Conservation (phyloP, 441 rosid species). For the Pelargonium australe region DNA sequence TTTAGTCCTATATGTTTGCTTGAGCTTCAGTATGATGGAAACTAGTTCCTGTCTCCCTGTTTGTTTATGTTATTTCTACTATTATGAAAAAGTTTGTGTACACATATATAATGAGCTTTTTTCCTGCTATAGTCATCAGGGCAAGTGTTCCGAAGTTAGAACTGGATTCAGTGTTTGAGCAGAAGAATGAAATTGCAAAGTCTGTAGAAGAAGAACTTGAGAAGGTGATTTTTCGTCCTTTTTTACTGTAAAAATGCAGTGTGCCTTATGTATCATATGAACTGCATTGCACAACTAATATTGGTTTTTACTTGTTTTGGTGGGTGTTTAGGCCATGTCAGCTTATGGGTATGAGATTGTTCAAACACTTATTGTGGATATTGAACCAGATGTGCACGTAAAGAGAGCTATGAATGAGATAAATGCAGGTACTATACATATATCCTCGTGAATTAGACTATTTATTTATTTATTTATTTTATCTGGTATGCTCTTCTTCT, state of each 20-base stretch:
- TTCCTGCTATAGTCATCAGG: constrained; percentile 39
- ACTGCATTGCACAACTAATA: background rate
- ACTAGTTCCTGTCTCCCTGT: too few relatives aligned
- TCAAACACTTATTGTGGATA: too few relatives aligned
- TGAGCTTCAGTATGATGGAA: too few relatives aligned
- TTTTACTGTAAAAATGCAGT: background rate
- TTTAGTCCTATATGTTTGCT: too few relatives aligned
- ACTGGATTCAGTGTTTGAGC: constrained; percentile 53
- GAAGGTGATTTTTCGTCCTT: constrained; percentile 32
- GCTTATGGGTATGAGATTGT: constrained; percentile 58
- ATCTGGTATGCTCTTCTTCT: too few relatives aligned
- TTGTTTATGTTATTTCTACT: too few relatives aligned
- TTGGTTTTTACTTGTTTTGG: background rate
- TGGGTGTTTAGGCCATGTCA: constrained; percentile 46
- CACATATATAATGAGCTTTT: background rate
- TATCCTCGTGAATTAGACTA: background rate
- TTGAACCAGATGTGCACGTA: constrained; percentile 57
- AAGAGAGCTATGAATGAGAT: constrained; percentile 71
- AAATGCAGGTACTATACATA: constrained; percentile 41
- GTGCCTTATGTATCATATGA: background rate
- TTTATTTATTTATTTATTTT: background rate
- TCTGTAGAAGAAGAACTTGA: constrained; percentile 61
- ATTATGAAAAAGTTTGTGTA: too few relatives aligned
- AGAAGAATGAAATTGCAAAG: constrained; percentile 59
- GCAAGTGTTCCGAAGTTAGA: constrained; percentile 59